Base-by-base conservation (phyloP, 805 yeast genomes). In the Teunomyces stri region DNA sequence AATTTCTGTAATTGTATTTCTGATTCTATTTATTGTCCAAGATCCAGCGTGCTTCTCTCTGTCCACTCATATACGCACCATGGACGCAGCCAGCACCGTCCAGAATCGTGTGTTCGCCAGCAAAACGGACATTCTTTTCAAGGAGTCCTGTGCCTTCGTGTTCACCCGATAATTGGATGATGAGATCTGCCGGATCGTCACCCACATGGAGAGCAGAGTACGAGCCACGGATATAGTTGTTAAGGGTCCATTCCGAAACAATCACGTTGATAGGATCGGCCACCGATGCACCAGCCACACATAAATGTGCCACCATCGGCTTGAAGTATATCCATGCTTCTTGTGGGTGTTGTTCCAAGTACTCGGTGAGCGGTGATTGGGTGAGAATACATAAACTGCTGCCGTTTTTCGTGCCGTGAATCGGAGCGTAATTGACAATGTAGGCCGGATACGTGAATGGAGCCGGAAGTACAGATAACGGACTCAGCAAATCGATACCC, bases 71-170 rank as follows among this genome's bases (percentile, higher is more conserved):
- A 81, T 88, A 89, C 0, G 96, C 96, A 0, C 96, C 97, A 61
- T 90, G 95, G 4, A 86, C 94, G 55, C 96, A 90, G 0, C 97
- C 97, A 12, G 89, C 86, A 6, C 96, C 96, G 54, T 89, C 96
- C 54, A 80, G 67, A 18, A 82, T 80, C 0, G 96, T 86, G 62
- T 90, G 96, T 60, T 90, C 97, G 6, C 97, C 97, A 0, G 96
- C 96, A 71, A 90, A 90, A 37, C 96, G 71, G 2, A 90, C 66
- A 6, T 74, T 70, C 3, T 62, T 56, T 10, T 75, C 81, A 16
- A 76, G 68, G 0, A 89, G 87, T 34, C 68, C 52, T 13, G 55
- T 43, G 4, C 57, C 58, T 5, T 60, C 64, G 27, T 59, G 47
- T 33, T 70, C 76, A 20, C 78, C 78, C 15, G 78, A 72, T 48